phyloP scores from a whole-genome alignment of 805 yeast species.

The Grigorovia yakushimaensis region DNA sequence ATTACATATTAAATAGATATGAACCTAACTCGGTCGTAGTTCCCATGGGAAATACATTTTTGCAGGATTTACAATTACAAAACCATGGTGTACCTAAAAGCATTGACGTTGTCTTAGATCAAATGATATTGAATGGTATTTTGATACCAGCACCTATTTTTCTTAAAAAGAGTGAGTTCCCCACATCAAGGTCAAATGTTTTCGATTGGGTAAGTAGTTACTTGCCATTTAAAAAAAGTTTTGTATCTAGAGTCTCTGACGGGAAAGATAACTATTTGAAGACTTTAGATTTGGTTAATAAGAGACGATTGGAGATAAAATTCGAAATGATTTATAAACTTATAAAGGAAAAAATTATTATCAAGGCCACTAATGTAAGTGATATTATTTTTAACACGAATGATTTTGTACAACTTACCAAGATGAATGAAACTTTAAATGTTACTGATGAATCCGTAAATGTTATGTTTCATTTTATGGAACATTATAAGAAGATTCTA shows the following conservation, averaged over 20 bases:
- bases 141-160: constrained; percentile 23
- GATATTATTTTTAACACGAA: constrained; percentile 15
- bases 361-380: constrained; percentile 13
- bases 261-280: constrained; percentile 12
- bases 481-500: constrained; percentile 11
- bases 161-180: constrained; percentile 7
- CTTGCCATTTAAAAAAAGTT: constrained; percentile 1
- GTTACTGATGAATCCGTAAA: constrained; percentile 7
- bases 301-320: constrained; percentile 7
- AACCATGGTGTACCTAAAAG: constrained; percentile 30
- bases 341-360: constrained; percentile 11
- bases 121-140: constrained; percentile 21
- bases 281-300: constrained; percentile 11
- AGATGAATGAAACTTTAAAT: background rate
- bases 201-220: constrained; percentile 12
- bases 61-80: constrained; percentile 19
- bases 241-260: constrained; percentile 11
- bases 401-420: constrained; percentile 11
- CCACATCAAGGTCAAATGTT: background rate
- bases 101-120: constrained; percentile 29
- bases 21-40: constrained; percentile 16
- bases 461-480: constrained; percentile 14
- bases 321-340: constrained; percentile 5
- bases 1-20: constrained; percentile 14
- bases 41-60: constrained; percentile 20